Percentiles rank a stretch among this genome's conserved stretches.
These are phyloP conservation scores for Collybia sordida DNA, from an alignment of 768 basidiomycete species.

Conservation along the genomic window DNA sequence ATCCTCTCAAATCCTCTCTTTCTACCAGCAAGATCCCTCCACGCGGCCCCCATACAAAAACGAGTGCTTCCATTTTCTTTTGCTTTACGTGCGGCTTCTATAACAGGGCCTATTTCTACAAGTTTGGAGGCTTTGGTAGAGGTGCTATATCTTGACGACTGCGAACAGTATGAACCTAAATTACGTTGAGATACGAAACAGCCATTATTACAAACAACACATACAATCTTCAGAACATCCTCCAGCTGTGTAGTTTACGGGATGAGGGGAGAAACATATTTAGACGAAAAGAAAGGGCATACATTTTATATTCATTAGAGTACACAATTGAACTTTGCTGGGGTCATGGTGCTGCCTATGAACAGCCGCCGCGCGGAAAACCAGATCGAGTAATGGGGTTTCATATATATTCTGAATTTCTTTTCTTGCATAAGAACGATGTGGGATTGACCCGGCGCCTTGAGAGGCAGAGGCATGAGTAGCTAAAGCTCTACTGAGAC, in stretches of 20 bases:
- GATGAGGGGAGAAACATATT: constrained; percentile 9
- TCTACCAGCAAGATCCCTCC: constrained; percentile 91
- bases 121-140: constrained; percentile 86
- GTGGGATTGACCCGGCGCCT: constrained; percentile 29
- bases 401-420: constrained; percentile 89
- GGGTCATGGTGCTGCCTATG: constrained; percentile 89
- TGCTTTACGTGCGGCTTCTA: constrained; percentile 89
- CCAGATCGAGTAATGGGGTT: constrained; percentile 81
- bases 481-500: constrained; percentile 53
- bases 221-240: constrained; percentile 95
- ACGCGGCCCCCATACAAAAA: constrained; percentile 99
- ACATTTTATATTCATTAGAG: constrained; percentile 99
- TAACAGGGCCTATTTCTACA: constrained; percentile 87
- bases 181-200: background rate
- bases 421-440: constrained; percentile 70
- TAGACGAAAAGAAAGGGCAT: constrained; percentile 30
- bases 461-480: constrained; percentile 47
- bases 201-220: constrained; percentile 22
- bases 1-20: constrained; percentile 95
- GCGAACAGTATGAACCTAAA: constrained; percentile 94
- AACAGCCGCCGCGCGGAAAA: constrained; percentile 81
- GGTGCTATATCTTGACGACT: constrained; percentile 91
- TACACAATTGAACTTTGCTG: constrained; percentile 91
- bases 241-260: constrained; percentile 56
- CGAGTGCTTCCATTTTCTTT: constrained; percentile 96